These are phyloP conservation scores for Venturiaceae sp. DNA, from an alignment of 2,329 filamentous ascomycete genomes.

Conservation along the genomic window DNA sequence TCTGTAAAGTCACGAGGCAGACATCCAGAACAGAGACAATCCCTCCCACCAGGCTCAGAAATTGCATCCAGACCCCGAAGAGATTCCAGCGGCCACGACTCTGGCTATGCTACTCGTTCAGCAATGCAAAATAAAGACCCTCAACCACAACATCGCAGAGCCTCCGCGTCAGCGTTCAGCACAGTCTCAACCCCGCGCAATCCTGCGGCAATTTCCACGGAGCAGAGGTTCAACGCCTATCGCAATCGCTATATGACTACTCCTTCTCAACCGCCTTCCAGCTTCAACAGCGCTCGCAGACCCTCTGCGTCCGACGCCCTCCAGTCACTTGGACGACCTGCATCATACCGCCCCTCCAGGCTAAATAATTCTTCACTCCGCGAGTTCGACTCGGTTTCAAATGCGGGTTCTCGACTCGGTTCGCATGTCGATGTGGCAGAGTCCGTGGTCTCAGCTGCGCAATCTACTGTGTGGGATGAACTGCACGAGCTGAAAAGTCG, in stretches of 20 bases:
- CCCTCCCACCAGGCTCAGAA: neutral
- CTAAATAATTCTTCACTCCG: slow-evolving; percentile 23
- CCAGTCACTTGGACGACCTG: slow-evolving; percentile 20
- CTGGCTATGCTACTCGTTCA: slow-evolving; percentile 2
- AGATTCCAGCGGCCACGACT: slow-evolving; percentile 7
- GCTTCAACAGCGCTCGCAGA: slow-evolving; percentile 15
- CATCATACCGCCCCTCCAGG: slow-evolving; percentile 25
- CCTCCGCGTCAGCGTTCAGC: neutral
- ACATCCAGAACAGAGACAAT: neutral
- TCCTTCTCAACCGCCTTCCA: slow-evolving; percentile 13
- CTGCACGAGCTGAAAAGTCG: slow-evolving; percentile 90
- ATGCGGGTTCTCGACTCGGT: slow-evolving; percentile 13
- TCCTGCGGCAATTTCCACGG: neutral
- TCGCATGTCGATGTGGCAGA: slow-evolving; percentile 38
- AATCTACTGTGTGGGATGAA: slow-evolving; percentile 96
- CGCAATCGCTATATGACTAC: slow-evolving; percentile 6
- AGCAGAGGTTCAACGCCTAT: slow-evolving; percentile 7
- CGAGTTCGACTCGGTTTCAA: slow-evolving; percentile 19
- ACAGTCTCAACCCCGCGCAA: neutral
- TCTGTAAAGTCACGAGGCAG: slow-evolving; percentile 4
- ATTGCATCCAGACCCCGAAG: neutral
- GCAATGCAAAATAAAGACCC: neutral
- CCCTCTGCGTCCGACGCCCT: slow-evolving; percentile 22
- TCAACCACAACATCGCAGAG: neutral
- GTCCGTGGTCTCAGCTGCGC: slow-evolving; percentile 79